phyloP scores from a whole-genome alignment of 1,139 yeast genomes.

The Hyphopichia buzzinii region DNA sequence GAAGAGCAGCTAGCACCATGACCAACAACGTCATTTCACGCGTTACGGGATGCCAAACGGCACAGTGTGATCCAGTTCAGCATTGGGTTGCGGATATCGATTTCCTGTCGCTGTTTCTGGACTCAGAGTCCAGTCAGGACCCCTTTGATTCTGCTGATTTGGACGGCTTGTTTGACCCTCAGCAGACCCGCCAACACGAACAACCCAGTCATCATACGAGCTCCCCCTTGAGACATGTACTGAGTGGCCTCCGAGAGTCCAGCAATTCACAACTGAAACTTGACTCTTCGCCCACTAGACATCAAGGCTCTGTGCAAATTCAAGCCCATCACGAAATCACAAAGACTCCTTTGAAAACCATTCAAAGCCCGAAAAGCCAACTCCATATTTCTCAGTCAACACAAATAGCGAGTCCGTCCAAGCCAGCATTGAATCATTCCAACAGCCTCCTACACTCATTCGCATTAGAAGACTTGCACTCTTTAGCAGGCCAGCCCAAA shows the following conservation, averaged over 20 bases:
- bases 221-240: not conserved
- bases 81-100: not conserved
- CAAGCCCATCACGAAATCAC: too few species aligned
- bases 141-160: constrained; percentile 5
- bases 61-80: not conserved
- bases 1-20: not conserved
- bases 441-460: not conserved
- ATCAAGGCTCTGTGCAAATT: not conserved
- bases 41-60: not conserved
- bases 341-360: too few species aligned
- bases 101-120: not conserved
- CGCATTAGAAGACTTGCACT: not conserved
- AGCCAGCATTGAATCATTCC: not conserved
- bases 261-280: not conserved
- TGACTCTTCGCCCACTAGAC: not conserved
- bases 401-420: not conserved
- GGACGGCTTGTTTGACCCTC: constrained; percentile 1
- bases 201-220: not conserved
- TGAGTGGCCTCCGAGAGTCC: not conserved
- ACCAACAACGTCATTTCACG: not conserved
- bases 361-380: not conserved
- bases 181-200: not conserved
- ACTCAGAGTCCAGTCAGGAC: not conserved
- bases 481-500: not conserved
- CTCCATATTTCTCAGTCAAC: not conserved